Conservation (phyloP, 2,329 filamentous ascomycete genomes). For the Hypoxylon sp. region DNA sequence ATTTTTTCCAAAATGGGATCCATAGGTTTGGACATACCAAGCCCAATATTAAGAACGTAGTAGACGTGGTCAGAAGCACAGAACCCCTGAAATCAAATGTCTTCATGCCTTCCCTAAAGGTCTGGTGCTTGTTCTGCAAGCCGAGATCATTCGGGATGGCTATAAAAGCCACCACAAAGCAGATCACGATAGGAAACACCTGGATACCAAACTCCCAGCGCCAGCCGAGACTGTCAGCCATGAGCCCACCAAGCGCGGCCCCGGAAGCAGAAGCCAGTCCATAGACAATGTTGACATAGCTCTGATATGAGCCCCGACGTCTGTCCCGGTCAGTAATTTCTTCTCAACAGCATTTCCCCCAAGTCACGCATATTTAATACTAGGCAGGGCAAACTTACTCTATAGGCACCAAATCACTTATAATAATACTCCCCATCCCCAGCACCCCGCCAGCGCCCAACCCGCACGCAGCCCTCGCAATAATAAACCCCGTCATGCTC, state of each 20-base stretch:
- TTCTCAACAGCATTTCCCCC: not conserved
- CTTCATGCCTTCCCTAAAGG: slow-evolving; percentile 64
- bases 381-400: slow-evolving; percentile 62
- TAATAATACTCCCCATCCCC: slow-evolving; percentile 78
- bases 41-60: slow-evolving; percentile 72
- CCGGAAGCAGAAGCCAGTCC: slow-evolving; percentile 73
- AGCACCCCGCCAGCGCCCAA: slow-evolving; percentile 80
- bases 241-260: slow-evolving; percentile 77
- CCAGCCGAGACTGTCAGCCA: slow-evolving; percentile 81
- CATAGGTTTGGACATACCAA: slow-evolving; percentile 60
- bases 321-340: slow-evolving; percentile 30
- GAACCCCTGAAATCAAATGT: slow-evolving; percentile 72
- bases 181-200: slow-evolving; percentile 66
- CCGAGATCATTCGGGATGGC: slow-evolving; percentile 70
- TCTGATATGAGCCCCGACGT: slow-evolving; percentile 78
- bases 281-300: slow-evolving; percentile 76
- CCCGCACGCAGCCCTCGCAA: slow-evolving; percentile 79
- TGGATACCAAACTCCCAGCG: slow-evolving; percentile 79
- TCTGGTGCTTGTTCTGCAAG: slow-evolving; percentile 61
- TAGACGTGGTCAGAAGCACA: slow-evolving; percentile 65
- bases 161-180: slow-evolving; percentile 61
- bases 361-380: too few relatives aligned
- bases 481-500: slow-evolving; percentile 78
- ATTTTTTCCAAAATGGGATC: not conserved
- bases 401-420: slow-evolving; percentile 81